A percentile compares a stretch with the other conserved stretches of the same genome.
Conservation (phyloP, 768 basidiomycete species). For the Holtermanniella nyarrowii region DNA sequence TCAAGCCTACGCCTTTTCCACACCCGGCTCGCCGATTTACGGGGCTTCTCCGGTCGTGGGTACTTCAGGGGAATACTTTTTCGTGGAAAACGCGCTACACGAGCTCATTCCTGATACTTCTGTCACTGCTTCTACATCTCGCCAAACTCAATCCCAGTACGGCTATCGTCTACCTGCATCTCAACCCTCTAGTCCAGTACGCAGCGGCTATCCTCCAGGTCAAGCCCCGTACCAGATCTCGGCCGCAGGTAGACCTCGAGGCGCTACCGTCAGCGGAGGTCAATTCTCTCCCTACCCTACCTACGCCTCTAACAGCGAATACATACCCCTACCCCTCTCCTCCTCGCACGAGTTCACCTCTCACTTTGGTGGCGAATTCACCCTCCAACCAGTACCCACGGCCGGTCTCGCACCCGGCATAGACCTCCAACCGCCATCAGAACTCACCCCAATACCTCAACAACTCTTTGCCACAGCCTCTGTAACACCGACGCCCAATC, state of each 20-base stretch:
- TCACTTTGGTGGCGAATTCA: background rate
- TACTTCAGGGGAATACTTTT: conserved; percentile 21
- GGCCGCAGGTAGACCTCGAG: conserved; percentile 28
- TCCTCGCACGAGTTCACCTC: conserved; percentile 1
- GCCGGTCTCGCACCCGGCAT: conserved; percentile 40
- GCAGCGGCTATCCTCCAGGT: conserved; percentile 20
- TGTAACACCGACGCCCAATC: background rate
- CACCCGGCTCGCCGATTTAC: conserved; percentile 9
- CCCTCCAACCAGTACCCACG: conserved; percentile 9
- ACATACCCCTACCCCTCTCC: background rate
- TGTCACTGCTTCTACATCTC: conserved; percentile 1
- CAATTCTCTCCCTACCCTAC: conserved; percentile 12
- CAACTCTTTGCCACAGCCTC: background rate
- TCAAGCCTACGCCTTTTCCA: conserved; percentile 17
- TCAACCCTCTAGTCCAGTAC: conserved; percentile 31
- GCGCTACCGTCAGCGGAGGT: conserved; percentile 34
- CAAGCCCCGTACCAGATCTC: conserved; percentile 16
- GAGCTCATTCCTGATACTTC: conserved; percentile 10
- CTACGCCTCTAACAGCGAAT: conserved; percentile 12
- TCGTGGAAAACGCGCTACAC: conserved; percentile 16
- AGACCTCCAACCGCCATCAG: conserved; percentile 12
- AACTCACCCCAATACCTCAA: background rate
- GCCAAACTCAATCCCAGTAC: conserved; percentile 4
- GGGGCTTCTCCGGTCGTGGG: conserved; percentile 17
- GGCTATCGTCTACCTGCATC: conserved; percentile 31